Percentiles rank a stretch among this genome's conserved stretches.
Evolutionary conservation across 257 asterid genomes (phyloP).

Genomic region (Anisodus acutangulus): DNA sequence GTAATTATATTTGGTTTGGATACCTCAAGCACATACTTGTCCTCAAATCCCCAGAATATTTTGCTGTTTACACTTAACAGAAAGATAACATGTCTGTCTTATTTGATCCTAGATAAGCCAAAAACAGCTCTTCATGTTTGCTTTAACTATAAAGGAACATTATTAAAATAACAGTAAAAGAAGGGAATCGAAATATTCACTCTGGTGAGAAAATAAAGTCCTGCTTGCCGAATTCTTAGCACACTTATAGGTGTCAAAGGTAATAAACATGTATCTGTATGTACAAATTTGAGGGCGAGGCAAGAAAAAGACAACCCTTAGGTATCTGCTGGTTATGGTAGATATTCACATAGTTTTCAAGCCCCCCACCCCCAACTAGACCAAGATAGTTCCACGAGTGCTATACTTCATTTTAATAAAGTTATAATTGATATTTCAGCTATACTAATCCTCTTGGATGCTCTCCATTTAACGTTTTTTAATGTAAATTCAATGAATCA

Average conservation of each 20-base stretch:
- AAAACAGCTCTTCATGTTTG: not conserved
- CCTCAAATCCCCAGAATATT: too few species aligned
- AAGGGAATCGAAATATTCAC: not conserved
- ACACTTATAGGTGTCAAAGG: not conserved
- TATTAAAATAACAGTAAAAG: too few species aligned
- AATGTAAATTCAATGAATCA: constrained; percentile 6
- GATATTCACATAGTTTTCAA: not conserved
- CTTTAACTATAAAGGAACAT: not conserved
- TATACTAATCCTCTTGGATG: not conserved
- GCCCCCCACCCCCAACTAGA: not conserved
- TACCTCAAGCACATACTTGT: too few species aligned
- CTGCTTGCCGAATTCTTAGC: not conserved
- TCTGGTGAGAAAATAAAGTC: not conserved
- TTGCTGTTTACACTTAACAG: too few species aligned
- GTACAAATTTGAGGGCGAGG: not conserved
- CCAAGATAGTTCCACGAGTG: not conserved
- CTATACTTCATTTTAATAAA: not conserved
- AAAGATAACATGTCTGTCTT: not conserved
- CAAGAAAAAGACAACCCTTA: not conserved
- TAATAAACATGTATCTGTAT: not conserved
- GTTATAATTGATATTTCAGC: not conserved
- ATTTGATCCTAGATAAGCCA: not conserved
- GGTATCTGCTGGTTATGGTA: not conserved
- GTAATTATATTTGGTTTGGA: too few species aligned
- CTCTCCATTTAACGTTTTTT: not conserved